A percentile compares a stretch with the other conserved stretches of the same genome.
phyloP scores from a whole-genome alignment of 129 eudicot species.

The Helianthus tuberosus region DNA sequence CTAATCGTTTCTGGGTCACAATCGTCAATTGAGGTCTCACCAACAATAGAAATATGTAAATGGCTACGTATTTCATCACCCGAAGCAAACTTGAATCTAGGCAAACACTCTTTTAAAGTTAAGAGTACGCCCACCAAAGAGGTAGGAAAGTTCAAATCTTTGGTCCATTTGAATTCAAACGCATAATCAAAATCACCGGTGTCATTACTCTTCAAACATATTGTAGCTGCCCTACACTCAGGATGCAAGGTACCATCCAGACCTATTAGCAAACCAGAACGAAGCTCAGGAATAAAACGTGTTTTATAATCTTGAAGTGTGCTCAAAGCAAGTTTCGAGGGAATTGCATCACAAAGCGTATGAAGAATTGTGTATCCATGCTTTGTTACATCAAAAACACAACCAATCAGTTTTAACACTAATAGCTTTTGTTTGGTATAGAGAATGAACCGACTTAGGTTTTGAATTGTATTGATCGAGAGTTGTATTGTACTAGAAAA shows the following conservation, averaged over 20 bases:
- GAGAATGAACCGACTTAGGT: too few species aligned
- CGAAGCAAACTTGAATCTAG: conserved; percentile 20
- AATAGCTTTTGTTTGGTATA: too few species aligned
- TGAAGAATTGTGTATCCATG: not conserved
- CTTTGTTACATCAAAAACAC: not conserved
- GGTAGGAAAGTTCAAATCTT: too few species aligned
- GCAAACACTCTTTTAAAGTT: conserved; percentile 15
- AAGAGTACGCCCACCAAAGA: conserved; percentile 6
- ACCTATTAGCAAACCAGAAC: not conserved
- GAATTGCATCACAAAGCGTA: not conserved
- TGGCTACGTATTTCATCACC: conserved; percentile 14
- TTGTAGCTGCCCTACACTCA: not conserved
- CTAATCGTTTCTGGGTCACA: too few species aligned
- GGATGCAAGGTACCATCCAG: not conserved
- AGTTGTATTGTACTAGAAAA: too few species aligned
- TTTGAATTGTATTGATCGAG: too few species aligned
- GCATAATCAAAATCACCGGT: conserved; percentile 4
- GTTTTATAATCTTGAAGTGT: conserved; percentile 2
- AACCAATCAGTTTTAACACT: conserved; percentile 3
- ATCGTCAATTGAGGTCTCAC: too few species aligned
- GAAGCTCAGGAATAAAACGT: not conserved
- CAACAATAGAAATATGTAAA: not conserved
- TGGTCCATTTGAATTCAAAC: not conserved
- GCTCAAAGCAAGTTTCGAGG: not conserved
- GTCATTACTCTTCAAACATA: conserved; percentile 16